Evolutionary conservation across 768 basidiomycete genomes (phyloP), one percentile per base, ranked within the genome.

Genomic region (Thelephora ganbajun): DNA sequence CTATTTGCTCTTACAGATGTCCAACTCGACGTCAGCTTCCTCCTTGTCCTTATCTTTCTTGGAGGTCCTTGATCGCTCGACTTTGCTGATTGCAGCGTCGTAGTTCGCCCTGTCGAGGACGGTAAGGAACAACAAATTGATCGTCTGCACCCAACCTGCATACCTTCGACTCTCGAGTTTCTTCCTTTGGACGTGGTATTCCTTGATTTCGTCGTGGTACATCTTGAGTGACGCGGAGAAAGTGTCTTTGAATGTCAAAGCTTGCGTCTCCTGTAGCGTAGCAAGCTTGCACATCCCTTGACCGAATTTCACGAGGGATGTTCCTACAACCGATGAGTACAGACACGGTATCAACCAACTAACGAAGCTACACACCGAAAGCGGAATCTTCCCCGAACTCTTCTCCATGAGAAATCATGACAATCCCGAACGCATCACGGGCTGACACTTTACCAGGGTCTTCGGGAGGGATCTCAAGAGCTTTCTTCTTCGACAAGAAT

Each of bases 101-200:
- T 79, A 80, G 48, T 80, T 79, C 49, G 85, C 61, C 57, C 91
- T 91, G 46, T 20, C 23, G 26, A n/a, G 12, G 18, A 44, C 36
- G 49, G 30, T 6, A 11, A 33, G 35, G 20, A 41, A 13, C 4
- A 5, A 36, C n/a, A 22, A 45, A 37, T 20, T 23, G 5, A 33
- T 37, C 1, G 33, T 33, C 19, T n/a, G 37, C 0, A 7, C 43
- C 13, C 45, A 16, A 7, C 30, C 43, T 11, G 59, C 69, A 45
- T 50, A 85, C 89, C 87, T 72, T 57, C 88, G 69, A 45, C 83
- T 89, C 48, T 94, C 90, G 13, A 93, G 64, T 59, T 91, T 93
- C 74, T 91, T 94, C 51, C 79, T 75, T 51, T 83, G 71, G 4
- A 68, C 59, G 49, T 90, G 83, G 53, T 86, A 93, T 48, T 91